Percentiles rank a stretch among this genome's conserved stretches.
phyloP scores from a whole-genome alignment of 805 yeast genomes.

The Monosporozyma unispora region DNA sequence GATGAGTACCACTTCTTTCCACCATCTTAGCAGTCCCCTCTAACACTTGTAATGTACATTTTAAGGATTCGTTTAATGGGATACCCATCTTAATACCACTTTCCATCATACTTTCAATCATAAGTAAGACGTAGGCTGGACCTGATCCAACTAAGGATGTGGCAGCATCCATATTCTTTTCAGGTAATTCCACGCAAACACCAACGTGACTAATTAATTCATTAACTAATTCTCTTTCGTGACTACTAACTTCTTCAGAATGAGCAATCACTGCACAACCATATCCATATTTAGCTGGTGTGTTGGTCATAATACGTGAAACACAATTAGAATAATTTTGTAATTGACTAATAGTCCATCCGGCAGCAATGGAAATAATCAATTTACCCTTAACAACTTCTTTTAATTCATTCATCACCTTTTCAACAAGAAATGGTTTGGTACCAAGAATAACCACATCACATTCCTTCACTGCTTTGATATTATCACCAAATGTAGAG shows the following conservation, averaged over 20 bases:
- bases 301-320: constrained; percentile 95
- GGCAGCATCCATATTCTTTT: constrained; percentile 92
- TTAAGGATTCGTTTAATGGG: constrained; percentile 72
- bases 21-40: constrained; percentile 93
- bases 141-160: constrained; percentile 94
- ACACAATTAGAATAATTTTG: constrained; percentile 42
- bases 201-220: constrained; percentile 57
- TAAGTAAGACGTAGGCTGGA: constrained; percentile 83
- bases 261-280: constrained; percentile 93
- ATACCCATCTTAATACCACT: constrained; percentile 94
- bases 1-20: constrained; percentile 71
- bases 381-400: constrained; percentile 43
- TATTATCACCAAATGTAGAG: constrained; percentile 45
- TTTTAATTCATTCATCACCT: constrained; percentile 45
- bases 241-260: constrained; percentile 40
- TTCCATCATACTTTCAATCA: constrained; percentile 87
- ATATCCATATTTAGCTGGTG: constrained; percentile 86
- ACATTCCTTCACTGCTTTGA: constrained; percentile 51
- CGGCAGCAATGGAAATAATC: constrained; percentile 81
- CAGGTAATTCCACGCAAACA: constrained; percentile 55
- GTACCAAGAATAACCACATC: constrained; percentile 74
- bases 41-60: constrained; percentile 87
- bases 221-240: constrained; percentile 30
- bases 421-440: constrained; percentile 73
- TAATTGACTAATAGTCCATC: constrained; percentile 75